phyloP scores from a whole-genome alignment of 2,329 filamentous ascomycete species.

The Geosmithia morbida region DNA sequence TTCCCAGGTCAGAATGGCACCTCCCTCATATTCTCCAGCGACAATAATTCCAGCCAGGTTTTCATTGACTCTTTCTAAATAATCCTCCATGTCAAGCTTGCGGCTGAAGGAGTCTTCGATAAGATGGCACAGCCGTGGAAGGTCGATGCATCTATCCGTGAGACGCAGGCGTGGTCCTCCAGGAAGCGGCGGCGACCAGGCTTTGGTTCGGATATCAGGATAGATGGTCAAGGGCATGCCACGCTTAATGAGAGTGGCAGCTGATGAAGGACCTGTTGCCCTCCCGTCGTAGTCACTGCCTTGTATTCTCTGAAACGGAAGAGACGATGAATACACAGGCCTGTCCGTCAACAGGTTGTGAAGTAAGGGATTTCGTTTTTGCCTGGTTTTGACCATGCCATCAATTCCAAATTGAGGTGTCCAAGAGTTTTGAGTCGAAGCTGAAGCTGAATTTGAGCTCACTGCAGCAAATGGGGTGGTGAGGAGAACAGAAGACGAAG shows the following conservation, averaged over 20 bases:
- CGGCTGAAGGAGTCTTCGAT: constrained; percentile 91
- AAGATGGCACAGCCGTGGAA: constrained; percentile 67
- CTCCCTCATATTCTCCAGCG: constrained; percentile 91
- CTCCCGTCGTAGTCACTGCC: constrained; percentile 16
- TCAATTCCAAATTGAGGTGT: constrained; percentile 31
- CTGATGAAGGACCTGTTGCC: neutral
- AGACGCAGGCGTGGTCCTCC: constrained; percentile 50
- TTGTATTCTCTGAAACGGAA: constrained; percentile 55
- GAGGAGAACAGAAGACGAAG: constrained; percentile 75
- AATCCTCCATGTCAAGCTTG: constrained; percentile 70
- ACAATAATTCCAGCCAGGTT: constrained; percentile 86
- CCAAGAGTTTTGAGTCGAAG: neutral
- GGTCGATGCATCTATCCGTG: constrained; percentile 68
- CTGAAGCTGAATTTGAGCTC: constrained; percentile 8
- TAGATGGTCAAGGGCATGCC: constrained; percentile 82
- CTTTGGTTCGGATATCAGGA: constrained; percentile 53
- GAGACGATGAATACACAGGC: constrained; percentile 78
- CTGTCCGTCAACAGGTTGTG: constrained; percentile 95
- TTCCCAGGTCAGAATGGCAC: constrained; percentile 92
- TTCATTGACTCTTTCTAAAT: constrained; percentile 64
- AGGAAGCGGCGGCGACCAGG: constrained; percentile 54
- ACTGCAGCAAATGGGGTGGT: constrained; percentile 79
- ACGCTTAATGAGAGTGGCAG: constrained; percentile 75
- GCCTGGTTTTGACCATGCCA: constrained; percentile 37
- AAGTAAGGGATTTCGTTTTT: constrained; percentile 67